Evolutionary conservation across 495 filamentous ascomycete species (phyloP), one percentile per base, ranked within the genome.

Genomic region (Daldinia decipiens): DNA sequence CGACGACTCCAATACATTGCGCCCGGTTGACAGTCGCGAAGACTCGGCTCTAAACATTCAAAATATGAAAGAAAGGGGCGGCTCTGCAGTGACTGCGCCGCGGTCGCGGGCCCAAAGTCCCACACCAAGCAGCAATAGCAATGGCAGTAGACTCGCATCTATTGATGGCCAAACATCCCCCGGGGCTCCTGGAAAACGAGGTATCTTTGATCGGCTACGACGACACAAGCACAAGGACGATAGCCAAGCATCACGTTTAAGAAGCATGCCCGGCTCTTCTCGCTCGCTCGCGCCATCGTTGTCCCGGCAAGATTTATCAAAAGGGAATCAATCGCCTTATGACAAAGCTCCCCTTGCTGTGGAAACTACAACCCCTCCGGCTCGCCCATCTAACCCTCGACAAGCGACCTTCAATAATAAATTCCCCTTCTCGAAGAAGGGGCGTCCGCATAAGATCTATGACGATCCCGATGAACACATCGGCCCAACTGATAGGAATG

Each of bases 81-180:
- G 75, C 12, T 84, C 85, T 4, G 82, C 83, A 39, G 61, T 74
- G 15, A 79, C 76, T 68, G 72, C 76, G 62, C 63, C 81, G 38
- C 74, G 79, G 56, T 84, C 85, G 15, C 88, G 93, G 31, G 88
- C 90, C 3, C 87, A 89, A 29, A 97, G 92, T 74, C 92, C 93
- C 12, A 91, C 91, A 1, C 90, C 90, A 19, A 95, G 90, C 74
- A 82, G 84, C 12, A 86, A 85, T 66, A 90, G 91, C 68, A 79
- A 79, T 70, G 64, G 82, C 74, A 80, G 81, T 63, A 82, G 84
- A 68, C 77, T 76, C n/a, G 79, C 81, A 43, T 74, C 75, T 26
- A 68, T 75, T 24, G 83, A 87, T 47, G 85, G 85, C 24, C 87
- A 89, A 68, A 82, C 82, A 43, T 93, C 91, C 1, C 91, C 87